Evolutionary conservation across 768 basidiomycete genomes (phyloP), one percentile per base, ranked within the genome.

Genomic region (Kwoniella newhampshirensis): DNA sequence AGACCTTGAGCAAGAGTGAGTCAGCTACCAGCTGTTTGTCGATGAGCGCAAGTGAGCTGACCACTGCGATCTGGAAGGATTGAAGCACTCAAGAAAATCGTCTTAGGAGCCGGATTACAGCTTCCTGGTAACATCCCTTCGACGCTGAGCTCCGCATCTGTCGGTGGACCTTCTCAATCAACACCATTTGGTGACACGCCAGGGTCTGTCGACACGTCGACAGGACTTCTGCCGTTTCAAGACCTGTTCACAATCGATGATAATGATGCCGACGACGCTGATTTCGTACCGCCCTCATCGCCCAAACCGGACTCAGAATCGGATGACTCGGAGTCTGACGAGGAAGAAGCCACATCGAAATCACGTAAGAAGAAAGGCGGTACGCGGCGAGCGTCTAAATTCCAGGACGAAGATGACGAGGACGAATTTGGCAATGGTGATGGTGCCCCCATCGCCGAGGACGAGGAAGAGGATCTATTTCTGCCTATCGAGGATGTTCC

Each of bases 401-500:
- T 21, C 37, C 15, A 51, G 18, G 36, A 21, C 11, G 49, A 37
- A 41, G n/a, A 44, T 21, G 49, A 46, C 4, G 42, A 30, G 20
- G 37, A 48, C 23, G 51, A 32, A 3, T 25, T 3, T 45, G 59
- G 41, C 32, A 27, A 47, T 11, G 49, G 35, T 23, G 23, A 36
- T 37, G 44, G 23, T 5, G 28, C 46, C 25, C 27, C 45, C n/a
- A 54, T 21, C 40, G 54, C 45, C 18, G 63, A 66, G 32, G 60
- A 50, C 21, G 64, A 58, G 17, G 63, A 66, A 26, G 64, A 66
- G 39, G 60, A 66, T 53, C 49, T 66, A 2, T 66, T 66, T 40
- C 44, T 62, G 26, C 64, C 64, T 9, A 66, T 66, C 44, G 60
- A 57, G 21, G 64, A 66, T 59, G 64, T 66, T 27, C 60, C 64